Evolutionary conservation across 345 rosid genomes (phyloP).

Genomic region (Eucalyptus lansdowneana): DNA sequence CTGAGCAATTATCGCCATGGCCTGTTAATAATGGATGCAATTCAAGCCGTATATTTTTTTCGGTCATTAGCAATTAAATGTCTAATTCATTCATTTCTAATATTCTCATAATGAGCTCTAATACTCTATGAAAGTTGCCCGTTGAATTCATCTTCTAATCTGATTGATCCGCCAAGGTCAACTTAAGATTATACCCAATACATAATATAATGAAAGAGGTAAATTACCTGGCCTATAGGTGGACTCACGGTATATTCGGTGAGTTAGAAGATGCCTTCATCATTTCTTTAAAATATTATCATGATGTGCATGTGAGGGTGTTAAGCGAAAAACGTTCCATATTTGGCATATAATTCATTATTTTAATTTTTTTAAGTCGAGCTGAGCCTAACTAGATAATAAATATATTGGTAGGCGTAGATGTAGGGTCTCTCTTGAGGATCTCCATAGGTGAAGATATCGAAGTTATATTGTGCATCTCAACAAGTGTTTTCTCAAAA

Average conservation of each 20-base stretch:
- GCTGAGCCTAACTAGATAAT: background rate
- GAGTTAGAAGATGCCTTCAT: background rate
- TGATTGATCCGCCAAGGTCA: background rate
- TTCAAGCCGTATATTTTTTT: background rate
- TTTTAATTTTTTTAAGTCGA: background rate
- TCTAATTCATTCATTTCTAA: background rate
- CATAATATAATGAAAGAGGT: background rate
- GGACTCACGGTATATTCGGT: background rate
- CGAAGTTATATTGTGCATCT: background rate
- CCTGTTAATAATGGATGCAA: background rate
- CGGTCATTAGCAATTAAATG: background rate
- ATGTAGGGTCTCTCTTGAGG: background rate
- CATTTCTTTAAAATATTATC: background rate
- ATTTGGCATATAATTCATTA: background rate
- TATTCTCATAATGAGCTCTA: background rate
- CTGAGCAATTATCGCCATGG: too few relatives aligned
- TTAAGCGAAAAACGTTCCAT: background rate
- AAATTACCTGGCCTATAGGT: background rate
- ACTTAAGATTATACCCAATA: background rate
- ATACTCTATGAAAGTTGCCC: background rate
- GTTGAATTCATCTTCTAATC: background rate
- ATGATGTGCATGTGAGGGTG: background rate
- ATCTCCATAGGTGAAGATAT: background rate
- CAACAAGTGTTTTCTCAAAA: background rate
- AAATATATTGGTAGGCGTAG: background rate